Evolutionary conservation across 2,329 filamentous ascomycete species (phyloP).

Genomic region (Verticillium nubilum): DNA sequence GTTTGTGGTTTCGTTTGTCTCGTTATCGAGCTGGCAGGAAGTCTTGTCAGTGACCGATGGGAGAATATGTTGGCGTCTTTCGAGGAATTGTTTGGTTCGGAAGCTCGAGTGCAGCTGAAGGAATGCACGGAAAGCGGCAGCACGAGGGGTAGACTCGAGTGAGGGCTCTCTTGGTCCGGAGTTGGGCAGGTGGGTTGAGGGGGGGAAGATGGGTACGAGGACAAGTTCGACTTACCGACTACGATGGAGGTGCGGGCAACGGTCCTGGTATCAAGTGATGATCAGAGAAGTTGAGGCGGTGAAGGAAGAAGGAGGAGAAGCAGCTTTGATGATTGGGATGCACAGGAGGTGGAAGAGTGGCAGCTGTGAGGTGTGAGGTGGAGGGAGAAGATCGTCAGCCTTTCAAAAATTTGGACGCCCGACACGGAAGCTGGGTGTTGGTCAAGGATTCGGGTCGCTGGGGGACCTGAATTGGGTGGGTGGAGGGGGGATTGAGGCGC

Average conservation of each 20-base stretch:
- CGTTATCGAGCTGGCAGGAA: neutral
- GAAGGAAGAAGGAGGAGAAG: slow-evolving; percentile 10
- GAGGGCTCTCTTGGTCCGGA: neutral
- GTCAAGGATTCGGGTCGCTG: neutral
- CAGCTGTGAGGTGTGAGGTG: slow-evolving; percentile 11
- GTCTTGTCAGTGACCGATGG: neutral
- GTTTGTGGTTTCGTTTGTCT: neutral
- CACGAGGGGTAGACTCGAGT: neutral
- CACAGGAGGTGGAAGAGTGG: slow-evolving; percentile 9
- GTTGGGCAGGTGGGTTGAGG: neutral
- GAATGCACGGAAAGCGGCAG: neutral
- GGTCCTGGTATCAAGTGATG: slow-evolving; percentile 12
- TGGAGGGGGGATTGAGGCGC: neutral
- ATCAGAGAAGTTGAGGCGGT: slow-evolving; percentile 10
- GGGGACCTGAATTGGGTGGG: neutral
- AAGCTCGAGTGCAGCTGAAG: neutral
- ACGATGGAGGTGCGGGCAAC: neutral
- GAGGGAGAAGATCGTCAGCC: slow-evolving; percentile 16
- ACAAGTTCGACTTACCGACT: neutral
- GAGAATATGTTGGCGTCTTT: neutral
- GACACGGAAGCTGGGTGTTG: slow-evolving; percentile 3
- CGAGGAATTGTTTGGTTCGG: neutral
- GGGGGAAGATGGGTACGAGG: neutral
- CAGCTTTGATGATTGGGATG: slow-evolving; percentile 11
- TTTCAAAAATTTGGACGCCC: slow-evolving; percentile 15